Conservation (phyloP, 2,329 filamentous ascomycete genomes). For the Xylariaceae sp. region DNA sequence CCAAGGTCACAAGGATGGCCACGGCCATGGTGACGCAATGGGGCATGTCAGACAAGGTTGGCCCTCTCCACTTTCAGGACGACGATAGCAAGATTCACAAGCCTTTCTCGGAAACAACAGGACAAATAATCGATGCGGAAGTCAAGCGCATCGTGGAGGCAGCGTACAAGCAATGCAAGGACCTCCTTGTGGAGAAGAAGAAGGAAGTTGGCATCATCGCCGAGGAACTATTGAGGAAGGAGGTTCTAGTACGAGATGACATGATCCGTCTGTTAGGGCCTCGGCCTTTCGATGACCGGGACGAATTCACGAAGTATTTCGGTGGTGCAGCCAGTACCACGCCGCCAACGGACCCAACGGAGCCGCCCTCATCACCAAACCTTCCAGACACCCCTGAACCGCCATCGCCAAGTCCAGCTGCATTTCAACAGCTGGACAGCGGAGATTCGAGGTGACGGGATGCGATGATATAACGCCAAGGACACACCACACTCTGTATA, state of each 20-base stretch:
- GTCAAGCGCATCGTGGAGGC: conserved; percentile 90
- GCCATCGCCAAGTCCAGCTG: conserved; percentile 35
- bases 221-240: conserved; percentile 90
- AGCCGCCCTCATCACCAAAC: conserved; percentile 53
- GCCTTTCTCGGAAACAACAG: conserved; percentile 94
- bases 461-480: conserved; percentile 1
- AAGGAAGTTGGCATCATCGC: conserved; percentile 86
- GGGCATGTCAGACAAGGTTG: conserved; percentile 96
- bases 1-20: conserved; percentile 95
- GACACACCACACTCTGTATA: conserved; percentile 20
- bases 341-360: conserved; percentile 63
- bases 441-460: conserved; percentile 32
- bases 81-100: conserved; percentile 84
- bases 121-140: conserved; percentile 88
- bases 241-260: conserved; percentile 89
- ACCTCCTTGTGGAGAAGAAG: conserved; percentile 85
- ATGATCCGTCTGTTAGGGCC: conserved; percentile 87
- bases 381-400: conserved; percentile 46
- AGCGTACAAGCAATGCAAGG: conserved; percentile 88
- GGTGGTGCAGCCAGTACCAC: conserved; percentile 56
- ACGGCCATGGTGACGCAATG: conserved; percentile 99
- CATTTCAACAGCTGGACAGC: conserved; percentile 35
- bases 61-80: conserved; percentile 89
- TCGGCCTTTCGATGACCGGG: conserved; percentile 81
- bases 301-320: conserved; percentile 96